These are phyloP conservation scores for Fagus crenata DNA, from an alignment of 306 rosid species.

Conservation along the genomic window DNA sequence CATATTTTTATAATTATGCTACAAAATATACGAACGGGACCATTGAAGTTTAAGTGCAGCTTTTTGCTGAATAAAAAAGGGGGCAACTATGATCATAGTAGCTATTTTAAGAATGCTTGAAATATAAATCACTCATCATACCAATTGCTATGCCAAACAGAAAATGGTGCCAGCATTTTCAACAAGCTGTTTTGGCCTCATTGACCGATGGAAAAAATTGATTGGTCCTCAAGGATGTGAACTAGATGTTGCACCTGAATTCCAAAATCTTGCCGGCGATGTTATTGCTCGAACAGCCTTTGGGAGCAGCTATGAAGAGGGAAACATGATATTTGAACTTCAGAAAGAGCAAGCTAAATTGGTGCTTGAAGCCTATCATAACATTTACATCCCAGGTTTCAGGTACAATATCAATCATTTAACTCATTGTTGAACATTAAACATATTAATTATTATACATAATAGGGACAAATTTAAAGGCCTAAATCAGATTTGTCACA, in stretches of 20 bases:
- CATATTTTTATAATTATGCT: too few relatives aligned
- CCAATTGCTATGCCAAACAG: slow-evolving; percentile 5
- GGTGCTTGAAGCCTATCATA: slow-evolving; percentile 37
- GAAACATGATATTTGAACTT: slow-evolving; percentile 44
- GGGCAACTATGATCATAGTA: too few relatives aligned
- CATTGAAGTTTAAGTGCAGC: too few relatives aligned
- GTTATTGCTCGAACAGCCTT: slow-evolving; percentile 48
- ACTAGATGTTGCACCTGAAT: slow-evolving; percentile 40
- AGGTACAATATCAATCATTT: slow-evolving; percentile 22
- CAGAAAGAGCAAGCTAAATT: slow-evolving; percentile 37
- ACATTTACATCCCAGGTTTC: slow-evolving; percentile 46
- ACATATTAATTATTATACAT: background rate
- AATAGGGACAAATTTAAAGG: background rate
- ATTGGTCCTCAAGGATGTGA: slow-evolving; percentile 34
- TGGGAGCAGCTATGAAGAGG: slow-evolving; percentile 49
- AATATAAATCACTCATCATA: too few relatives aligned
- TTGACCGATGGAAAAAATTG: slow-evolving; percentile 33
- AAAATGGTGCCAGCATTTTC: slow-evolving; percentile 49
- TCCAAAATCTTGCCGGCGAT: slow-evolving; percentile 34
- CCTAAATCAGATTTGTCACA: background rate
- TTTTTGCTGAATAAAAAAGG: too few relatives aligned
- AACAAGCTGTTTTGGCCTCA: slow-evolving; percentile 35
- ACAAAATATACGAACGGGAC: too few relatives aligned
- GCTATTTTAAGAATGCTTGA: too few relatives aligned
- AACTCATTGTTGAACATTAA: background rate